phyloP scores from a whole-genome alignment of 2,329 filamentous ascomycete species.

The Apiospora koreana region DNA sequence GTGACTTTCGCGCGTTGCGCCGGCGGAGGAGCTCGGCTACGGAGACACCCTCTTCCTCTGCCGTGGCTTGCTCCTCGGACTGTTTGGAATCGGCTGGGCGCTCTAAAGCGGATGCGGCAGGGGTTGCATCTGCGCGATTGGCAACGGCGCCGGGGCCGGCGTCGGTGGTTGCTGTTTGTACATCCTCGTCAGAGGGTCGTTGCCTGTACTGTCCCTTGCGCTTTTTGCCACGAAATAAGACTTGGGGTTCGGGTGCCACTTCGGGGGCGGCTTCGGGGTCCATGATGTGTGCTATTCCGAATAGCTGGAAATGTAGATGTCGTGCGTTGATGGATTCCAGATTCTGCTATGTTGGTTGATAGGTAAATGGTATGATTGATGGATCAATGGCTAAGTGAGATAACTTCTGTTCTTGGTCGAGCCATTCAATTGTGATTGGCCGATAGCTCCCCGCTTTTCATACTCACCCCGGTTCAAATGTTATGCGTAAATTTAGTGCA shows the following conservation, averaged over 20 bases:
- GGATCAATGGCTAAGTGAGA: neutral
- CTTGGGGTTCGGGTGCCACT: conserved; percentile 28
- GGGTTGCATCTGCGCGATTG: neutral
- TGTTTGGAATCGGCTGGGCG: neutral
- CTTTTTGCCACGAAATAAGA: conserved; percentile 63
- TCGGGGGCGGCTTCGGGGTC: conserved; percentile 23
- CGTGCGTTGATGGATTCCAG: neutral
- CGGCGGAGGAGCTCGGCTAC: conserved; percentile 54
- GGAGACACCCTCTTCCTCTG: conserved; percentile 40
- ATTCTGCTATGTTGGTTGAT: neutral
- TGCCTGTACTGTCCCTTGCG: conserved; percentile 58
- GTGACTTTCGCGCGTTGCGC: conserved; percentile 52
- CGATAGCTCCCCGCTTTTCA: neutral
- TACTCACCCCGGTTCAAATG: neutral
- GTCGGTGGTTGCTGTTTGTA: neutral
- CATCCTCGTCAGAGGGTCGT: conserved; percentile 36
- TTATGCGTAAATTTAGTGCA: no score
- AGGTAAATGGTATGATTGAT: neutral
- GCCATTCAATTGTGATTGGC: neutral
- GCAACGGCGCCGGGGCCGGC: neutral
- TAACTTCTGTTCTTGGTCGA: neutral
- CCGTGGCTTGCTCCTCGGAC: conserved; percentile 18
- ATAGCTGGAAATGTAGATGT: neutral
- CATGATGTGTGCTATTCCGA: conserved; percentile 21
- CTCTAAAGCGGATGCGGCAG: conserved; percentile 1